Evolutionary conservation across 2,329 filamentous ascomycete species (phyloP).

Genomic region (Tolypocladium album): DNA sequence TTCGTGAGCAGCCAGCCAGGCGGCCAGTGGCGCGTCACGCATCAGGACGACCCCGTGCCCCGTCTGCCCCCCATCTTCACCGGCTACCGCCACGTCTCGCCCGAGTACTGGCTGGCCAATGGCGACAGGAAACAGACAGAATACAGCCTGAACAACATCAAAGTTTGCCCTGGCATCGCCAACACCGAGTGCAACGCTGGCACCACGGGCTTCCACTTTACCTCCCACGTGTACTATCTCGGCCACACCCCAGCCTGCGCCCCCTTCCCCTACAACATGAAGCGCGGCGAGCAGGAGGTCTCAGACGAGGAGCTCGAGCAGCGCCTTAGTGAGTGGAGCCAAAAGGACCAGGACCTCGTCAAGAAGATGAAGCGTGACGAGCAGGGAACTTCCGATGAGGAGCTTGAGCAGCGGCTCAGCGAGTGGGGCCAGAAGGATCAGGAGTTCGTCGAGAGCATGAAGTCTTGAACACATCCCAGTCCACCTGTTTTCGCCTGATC

Average conservation of each 20-base stretch:
- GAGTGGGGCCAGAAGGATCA: slow-evolving; percentile 23
- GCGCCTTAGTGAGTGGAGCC: slow-evolving; percentile 23
- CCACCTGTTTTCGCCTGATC: too few relatives aligned
- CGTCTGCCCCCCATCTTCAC: slow-evolving; percentile 51
- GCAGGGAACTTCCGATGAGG: slow-evolving; percentile 17
- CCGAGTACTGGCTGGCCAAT: slow-evolving; percentile 54
- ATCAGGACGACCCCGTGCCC: slow-evolving; percentile 56
- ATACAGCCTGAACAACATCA: slow-evolving; percentile 29
- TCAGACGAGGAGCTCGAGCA: slow-evolving; percentile 26
- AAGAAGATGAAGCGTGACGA: slow-evolving; percentile 14
- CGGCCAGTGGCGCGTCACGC: slow-evolving; percentile 53
- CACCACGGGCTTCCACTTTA: slow-evolving; percentile 30
- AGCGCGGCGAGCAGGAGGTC: slow-evolving; percentile 10
- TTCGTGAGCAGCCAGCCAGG: slow-evolving; percentile 43
- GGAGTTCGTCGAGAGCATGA: slow-evolving; percentile 16
- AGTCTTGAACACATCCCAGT: not conserved
- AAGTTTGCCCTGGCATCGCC: slow-evolving; percentile 35
- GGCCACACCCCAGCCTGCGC: slow-evolving; percentile 29
- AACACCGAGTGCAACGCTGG: slow-evolving; percentile 42
- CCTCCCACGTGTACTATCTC: slow-evolving; percentile 40
- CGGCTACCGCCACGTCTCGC: slow-evolving; percentile 55
- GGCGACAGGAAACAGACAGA: slow-evolving; percentile 19
- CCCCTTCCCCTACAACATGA: slow-evolving; percentile 13
- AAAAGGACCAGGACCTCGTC: slow-evolving; percentile 22
- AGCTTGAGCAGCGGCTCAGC: slow-evolving; percentile 26